These are phyloP conservation scores for Cercospora sp. DNA, from an alignment of 2,329 filamentous ascomycete species.

Conservation along the genomic window DNA sequence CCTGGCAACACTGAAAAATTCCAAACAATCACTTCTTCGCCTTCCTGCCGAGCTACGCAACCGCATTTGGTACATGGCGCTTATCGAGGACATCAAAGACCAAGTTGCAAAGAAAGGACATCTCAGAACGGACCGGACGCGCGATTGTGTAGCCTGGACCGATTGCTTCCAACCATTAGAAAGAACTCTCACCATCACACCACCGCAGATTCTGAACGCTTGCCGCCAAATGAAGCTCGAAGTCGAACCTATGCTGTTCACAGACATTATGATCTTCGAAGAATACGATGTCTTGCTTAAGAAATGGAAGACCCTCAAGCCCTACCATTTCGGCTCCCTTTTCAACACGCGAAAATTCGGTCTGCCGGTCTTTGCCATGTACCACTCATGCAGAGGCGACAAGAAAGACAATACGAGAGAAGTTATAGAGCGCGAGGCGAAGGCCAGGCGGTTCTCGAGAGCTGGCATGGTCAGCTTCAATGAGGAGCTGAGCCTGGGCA, in stretches of 20 bases:
- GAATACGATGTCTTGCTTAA: neutral
- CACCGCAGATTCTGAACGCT: neutral
- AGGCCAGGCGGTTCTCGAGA: neutral
- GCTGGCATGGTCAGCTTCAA: neutral
- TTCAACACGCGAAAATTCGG: neutral
- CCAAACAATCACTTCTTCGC: neutral
- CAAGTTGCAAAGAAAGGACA: neutral
- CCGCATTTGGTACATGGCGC: slow-evolving; percentile 1
- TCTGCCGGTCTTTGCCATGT: neutral
- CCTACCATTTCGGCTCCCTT: neutral
- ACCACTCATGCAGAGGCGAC: neutral
- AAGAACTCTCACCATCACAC: neutral
- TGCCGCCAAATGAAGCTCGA: neutral
- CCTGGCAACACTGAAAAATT: neutral
- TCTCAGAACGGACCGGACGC: neutral
- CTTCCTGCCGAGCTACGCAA: slow-evolving; percentile 8
- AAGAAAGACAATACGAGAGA: neutral
- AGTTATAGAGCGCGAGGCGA: neutral
- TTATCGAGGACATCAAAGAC: slow-evolving; percentile 3
- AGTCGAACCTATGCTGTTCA: neutral
- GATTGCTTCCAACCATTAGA: too few species aligned
- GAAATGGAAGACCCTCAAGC: neutral
- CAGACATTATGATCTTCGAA: neutral
- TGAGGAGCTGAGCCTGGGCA: neutral
- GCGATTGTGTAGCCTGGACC: too few species aligned